These are phyloP conservation scores for Amphibolis antarctica DNA, from an alignment of 106 monocot species.

Conservation along the genomic window DNA sequence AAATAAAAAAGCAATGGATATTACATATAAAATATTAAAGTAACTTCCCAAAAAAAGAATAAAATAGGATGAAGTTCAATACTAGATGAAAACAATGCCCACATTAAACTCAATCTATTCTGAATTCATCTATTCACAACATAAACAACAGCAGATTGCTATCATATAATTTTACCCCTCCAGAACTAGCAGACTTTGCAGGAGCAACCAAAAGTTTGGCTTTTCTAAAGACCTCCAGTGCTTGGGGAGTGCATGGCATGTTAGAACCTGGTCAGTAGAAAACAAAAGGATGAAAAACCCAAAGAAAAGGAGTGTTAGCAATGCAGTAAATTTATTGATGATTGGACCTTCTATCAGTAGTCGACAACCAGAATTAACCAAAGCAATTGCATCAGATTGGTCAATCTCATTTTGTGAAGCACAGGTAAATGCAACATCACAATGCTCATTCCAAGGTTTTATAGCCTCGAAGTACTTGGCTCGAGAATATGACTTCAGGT, in stretches of 20 bases:
- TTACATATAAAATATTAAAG: too few relatives aligned
- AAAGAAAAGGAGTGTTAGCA: neutral
- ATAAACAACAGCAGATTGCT: neutral
- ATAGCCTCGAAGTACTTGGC: conserved; percentile 83
- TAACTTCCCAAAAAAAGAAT: too few relatives aligned
- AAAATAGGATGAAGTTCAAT: too few relatives aligned
- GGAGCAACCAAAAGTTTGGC: conserved; percentile 85
- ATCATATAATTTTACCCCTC: conserved; percentile 68
- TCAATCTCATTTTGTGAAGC: conserved; percentile 95
- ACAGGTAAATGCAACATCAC: conserved; percentile 96
- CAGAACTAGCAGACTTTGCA: conserved; percentile 83
- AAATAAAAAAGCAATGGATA: too few relatives aligned
- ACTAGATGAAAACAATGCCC: too few relatives aligned
- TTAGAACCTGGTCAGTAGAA: conserved; percentile 52
- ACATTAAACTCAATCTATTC: too few relatives aligned
- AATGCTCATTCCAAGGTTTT: conserved; percentile 88
- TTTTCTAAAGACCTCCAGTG: conserved; percentile 82
- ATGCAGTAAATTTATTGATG: neutral
- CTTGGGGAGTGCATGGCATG: conserved; percentile 95
- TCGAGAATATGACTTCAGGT: conserved; percentile 71
- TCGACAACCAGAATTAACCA: conserved; percentile 79
- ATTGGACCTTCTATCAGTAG: conserved; percentile 76
- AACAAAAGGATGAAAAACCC: neutral
- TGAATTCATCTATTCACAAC: neutral
- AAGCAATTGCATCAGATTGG: conserved; percentile 66